phyloP scores from a whole-genome alignment of 257 asterid genomes.

The Ligustrum vulgare region DNA sequence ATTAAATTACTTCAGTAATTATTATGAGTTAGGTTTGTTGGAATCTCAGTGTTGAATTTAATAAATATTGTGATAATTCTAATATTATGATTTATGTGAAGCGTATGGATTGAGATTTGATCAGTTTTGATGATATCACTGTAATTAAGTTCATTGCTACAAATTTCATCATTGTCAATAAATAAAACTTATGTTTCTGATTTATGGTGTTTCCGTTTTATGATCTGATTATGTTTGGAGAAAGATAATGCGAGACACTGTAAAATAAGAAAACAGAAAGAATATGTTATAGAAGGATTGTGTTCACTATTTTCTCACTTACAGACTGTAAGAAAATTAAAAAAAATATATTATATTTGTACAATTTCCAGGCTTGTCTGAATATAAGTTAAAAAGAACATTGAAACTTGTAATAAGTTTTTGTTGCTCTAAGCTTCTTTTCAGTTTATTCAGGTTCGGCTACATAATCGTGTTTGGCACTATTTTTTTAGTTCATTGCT shows the following conservation, averaged over 20 bases:
- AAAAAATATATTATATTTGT: not conserved
- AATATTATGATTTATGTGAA: not conserved
- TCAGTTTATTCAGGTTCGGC: not conserved
- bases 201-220: not conserved
- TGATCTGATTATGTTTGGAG: not conserved
- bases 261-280: not conserved
- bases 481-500: not conserved
- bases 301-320: not conserved
- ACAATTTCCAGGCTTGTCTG: not conserved
- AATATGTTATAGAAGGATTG: not conserved
- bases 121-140: not conserved
- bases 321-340: not conserved
- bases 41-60: not conserved
- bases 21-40: not conserved
- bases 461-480: not conserved
- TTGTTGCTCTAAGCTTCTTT: not conserved
- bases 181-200: not conserved
- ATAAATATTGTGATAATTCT: not conserved
- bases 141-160: not conserved
- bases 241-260: not conserved
- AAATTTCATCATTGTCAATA: not conserved
- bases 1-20: not conserved
- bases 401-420: not conserved
- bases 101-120: not conserved
- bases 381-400: not conserved